These are phyloP conservation scores for Amphibolis antarctica DNA, from an alignment of 106 monocot genomes.

Conservation along the genomic window DNA sequence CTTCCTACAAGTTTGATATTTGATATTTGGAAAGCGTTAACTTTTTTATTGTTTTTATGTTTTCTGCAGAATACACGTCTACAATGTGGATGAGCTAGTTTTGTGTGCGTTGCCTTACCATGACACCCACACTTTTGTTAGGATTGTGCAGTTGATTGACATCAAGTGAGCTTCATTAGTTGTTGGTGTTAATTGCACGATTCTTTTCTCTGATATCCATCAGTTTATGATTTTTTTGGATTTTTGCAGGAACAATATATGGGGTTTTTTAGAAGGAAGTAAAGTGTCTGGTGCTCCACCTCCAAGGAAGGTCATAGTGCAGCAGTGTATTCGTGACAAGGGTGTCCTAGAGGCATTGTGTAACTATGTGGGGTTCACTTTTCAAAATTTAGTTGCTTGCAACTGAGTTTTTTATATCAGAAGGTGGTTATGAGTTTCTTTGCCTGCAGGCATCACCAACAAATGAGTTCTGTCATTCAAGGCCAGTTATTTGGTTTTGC, in stretches of 20 bases:
- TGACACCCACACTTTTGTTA: slow-evolving; percentile 66
- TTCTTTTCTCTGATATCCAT: not conserved
- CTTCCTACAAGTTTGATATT: no score
- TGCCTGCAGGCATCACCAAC: slow-evolving; percentile 49
- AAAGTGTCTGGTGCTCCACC: slow-evolving; percentile 76
- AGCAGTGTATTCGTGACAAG: slow-evolving; percentile 89
- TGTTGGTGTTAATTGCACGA: not conserved
- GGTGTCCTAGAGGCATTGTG: slow-evolving; percentile 63
- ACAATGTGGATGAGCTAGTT: slow-evolving; percentile 68
- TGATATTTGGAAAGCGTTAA: not conserved
- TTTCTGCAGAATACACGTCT: slow-evolving; percentile 60
- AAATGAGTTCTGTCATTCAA: slow-evolving; percentile 54
- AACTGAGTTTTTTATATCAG: not conserved
- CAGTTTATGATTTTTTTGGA: not conserved
- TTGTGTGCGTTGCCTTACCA: slow-evolving; percentile 77
- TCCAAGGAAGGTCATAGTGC: slow-evolving; percentile 68
- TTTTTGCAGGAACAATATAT: slow-evolving; percentile 48
- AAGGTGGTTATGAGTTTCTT: not conserved
- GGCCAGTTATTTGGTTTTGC: slow-evolving; percentile 62
- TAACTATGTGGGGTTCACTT: slow-evolving; percentile 57
- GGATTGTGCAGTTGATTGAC: slow-evolving; percentile 68
- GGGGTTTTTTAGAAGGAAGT: slow-evolving; percentile 77
- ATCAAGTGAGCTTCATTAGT: slow-evolving; percentile 40
- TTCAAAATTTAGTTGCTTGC: slow-evolving; percentile 9
- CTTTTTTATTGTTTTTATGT: not conserved